Evolutionary conservation across 371 early-diverging fungal genomes (phyloP).

Genomic region (Batrachochytrium dendrobatidis): DNA sequence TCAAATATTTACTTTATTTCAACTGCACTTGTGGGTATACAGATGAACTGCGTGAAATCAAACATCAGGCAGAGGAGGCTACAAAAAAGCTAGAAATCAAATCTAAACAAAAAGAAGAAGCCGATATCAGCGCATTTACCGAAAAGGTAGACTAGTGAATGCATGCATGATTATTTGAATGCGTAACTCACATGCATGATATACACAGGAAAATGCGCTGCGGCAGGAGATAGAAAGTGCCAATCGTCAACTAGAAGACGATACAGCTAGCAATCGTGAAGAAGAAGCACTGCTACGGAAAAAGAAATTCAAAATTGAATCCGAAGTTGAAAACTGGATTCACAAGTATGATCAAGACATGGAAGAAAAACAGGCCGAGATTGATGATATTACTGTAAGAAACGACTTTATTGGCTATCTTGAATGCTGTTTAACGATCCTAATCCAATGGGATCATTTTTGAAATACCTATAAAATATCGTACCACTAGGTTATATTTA

Average conservation of each 20-base stretch:
- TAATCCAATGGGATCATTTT: background rate
- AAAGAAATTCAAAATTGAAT: conserved; percentile 47
- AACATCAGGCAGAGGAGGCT: conserved; percentile 45
- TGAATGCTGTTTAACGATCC: background rate
- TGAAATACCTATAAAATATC: background rate
- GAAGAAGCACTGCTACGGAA: conserved; percentile 44
- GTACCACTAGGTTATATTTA: conserved; percentile 31
- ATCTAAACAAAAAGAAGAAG: conserved; percentile 45
- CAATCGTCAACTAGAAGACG: conserved; percentile 14
- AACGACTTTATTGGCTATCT: too few species aligned
- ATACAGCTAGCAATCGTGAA: conserved; percentile 32
- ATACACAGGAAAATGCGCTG: conserved; percentile 27
- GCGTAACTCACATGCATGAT: background rate
- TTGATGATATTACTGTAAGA: conserved; percentile 44
- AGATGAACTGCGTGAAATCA: conserved; percentile 47
- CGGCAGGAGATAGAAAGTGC: conserved; percentile 23
- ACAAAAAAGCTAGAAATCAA: conserved; percentile 38
- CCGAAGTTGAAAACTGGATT: conserved; percentile 56
- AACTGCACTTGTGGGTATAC: background rate
- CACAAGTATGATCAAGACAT: conserved; percentile 56
- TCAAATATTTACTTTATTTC: background rate
- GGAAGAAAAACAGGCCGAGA: conserved; percentile 49
- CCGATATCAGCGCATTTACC: conserved; percentile 30
- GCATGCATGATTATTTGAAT: background rate
- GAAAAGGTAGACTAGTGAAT: conserved; percentile 28